Evolutionary conservation across 2,329 filamentous ascomycete genomes (phyloP), one percentile per base, ranked within the genome.

Genomic region (Aspergillus costaricaensis): DNA sequence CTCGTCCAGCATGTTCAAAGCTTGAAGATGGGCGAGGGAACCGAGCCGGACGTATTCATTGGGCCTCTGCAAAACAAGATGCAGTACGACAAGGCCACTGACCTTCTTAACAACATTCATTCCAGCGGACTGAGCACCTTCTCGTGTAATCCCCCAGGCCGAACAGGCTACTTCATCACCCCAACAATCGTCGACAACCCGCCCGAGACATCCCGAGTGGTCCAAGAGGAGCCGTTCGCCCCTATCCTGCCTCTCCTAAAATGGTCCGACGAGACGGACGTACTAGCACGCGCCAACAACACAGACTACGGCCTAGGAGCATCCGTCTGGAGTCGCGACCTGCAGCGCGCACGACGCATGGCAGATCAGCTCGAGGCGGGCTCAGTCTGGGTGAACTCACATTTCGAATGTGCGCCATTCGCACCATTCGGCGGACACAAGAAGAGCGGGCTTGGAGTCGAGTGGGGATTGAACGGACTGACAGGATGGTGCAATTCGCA

Each of bases 61-160:
- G 84, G 86, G 0, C 88, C 88, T 0, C 74, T 90, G 2, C 86
- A 87, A 62, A 90, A 90, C 73, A 74, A 80, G 65, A 83, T 86
- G 81, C 88, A 90, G 72, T 90, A 82, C 68, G 83, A 88, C 50
- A 82, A 82, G 23, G 84, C 87, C 25, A 83, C 82, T 67, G 72
- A 77, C 12, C 82, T 87, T 62, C 80, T 89, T 55, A 78, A 79
- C 9, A 83, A 87, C 53, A 84, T 83, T 60, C 80, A 82, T 67
- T 77, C 79, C 62, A 81, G 83, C 39, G 82, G 83, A 51, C 80
- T 83, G 65, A 80, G 81, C 12, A 78, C 85, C 47, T 82, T 81
- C 1, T 66, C 80, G 14, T 84, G 83, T 10, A 84, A 84, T 47
- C 71, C 77, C 67, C 51, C 78, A 79, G 66, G 69, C 2, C 75